Evolutionary conservation across 345 rosid genomes (phyloP).

Genomic region (Eucalyptus erythrocorys): DNA sequence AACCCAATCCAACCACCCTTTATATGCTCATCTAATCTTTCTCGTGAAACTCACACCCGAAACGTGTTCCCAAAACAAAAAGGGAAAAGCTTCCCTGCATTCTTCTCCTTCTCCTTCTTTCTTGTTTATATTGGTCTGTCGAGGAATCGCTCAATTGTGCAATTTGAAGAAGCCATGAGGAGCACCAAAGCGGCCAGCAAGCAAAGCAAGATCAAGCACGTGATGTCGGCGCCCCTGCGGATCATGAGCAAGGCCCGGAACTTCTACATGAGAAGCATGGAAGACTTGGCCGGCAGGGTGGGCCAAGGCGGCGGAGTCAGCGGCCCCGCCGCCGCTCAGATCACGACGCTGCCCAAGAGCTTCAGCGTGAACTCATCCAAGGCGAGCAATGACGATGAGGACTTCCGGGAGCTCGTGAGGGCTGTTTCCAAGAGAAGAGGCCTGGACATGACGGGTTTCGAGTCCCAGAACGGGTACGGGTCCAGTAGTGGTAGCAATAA

Average conservation of each 20-base stretch:
- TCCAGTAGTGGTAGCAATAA: neutral
- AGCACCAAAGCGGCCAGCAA: neutral
- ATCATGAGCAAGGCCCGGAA: constrained; percentile 19
- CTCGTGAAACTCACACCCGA: neutral
- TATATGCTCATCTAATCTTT: neutral
- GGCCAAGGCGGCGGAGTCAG: neutral
- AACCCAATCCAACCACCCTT: neutral
- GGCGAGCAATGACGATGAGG: neutral
- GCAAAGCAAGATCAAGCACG: constrained; percentile 3
- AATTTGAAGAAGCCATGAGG: neutral
- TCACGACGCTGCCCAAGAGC: constrained; percentile 10
- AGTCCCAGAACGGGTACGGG: neutral
- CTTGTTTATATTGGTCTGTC: neutral
- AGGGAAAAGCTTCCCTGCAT: neutral
- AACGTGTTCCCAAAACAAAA: neutral
- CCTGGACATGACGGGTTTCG: neutral
- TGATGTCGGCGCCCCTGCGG: constrained; percentile 6
- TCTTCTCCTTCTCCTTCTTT: neutral
- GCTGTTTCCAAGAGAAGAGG: neutral
- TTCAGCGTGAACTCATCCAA: constrained; percentile 10
- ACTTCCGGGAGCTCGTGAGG: neutral
- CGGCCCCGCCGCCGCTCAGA: neutral
- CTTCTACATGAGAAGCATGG: constrained; percentile 15
- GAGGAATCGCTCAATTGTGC: neutral
- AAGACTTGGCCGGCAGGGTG: constrained; percentile 4